These are phyloP conservation scores for Ramalina peruviana DNA, from an alignment of 495 filamentous ascomycete genomes.

Conservation along the genomic window DNA sequence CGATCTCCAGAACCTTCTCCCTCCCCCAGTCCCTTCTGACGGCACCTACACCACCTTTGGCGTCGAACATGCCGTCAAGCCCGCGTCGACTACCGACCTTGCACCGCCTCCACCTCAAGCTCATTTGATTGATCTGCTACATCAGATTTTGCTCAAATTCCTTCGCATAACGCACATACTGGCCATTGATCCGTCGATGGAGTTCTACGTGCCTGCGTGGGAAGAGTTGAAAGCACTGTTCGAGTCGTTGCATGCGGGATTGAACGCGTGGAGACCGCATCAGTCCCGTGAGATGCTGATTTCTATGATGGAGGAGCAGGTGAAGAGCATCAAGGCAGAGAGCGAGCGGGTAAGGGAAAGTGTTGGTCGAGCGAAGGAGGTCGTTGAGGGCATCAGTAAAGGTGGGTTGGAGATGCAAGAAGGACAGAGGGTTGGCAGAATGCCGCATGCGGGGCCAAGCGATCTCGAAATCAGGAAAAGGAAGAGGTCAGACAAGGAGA, in stretches of 20 bases:
- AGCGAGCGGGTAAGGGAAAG: conserved; percentile 37
- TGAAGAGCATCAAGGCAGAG: conserved; percentile 60
- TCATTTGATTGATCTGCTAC: conserved; percentile 64
- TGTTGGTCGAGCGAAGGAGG: conserved; percentile 55
- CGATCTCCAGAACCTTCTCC: conserved; percentile 66
- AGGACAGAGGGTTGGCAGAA: conserved; percentile 30
- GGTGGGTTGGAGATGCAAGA: conserved; percentile 1
- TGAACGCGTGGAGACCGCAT: conserved; percentile 92
- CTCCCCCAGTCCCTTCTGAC: conserved; percentile 59
- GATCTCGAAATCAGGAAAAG: conserved; percentile 1
- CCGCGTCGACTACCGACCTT: conserved; percentile 50
- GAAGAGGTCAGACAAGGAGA: conserved; percentile 13
- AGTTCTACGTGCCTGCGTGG: conserved; percentile 48
- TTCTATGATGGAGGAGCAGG: conserved; percentile 78
- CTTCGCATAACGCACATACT: conserved; percentile 65
- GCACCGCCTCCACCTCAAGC: conserved; percentile 36
- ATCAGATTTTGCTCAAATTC: conserved; percentile 73
- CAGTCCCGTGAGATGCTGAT: conserved; percentile 88
- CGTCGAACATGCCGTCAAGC: conserved; percentile 47
- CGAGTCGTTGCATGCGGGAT: conserved; percentile 75
- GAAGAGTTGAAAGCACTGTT: conserved; percentile 64
- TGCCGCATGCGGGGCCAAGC: background rate
- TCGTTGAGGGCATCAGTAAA: conserved; percentile 49
- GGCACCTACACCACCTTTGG: conserved; percentile 64
- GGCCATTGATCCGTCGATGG: conserved; percentile 38